Evolutionary conservation across 352 stramenopile species (phyloP).

Genomic region (Phytophthora quininea): DNA sequence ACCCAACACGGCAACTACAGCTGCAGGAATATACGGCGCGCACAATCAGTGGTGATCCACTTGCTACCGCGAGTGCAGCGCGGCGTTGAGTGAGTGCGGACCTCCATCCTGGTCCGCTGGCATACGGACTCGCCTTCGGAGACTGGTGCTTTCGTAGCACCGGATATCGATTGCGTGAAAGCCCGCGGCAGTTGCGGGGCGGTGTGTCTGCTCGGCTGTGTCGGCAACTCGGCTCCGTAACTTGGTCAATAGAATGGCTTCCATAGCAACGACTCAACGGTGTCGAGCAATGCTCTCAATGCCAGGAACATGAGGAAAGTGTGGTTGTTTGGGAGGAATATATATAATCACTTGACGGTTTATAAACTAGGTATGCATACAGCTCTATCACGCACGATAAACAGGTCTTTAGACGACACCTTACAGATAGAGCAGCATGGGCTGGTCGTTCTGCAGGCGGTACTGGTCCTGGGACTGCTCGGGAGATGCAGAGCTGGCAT

Average conservation of each 20-base stretch:
- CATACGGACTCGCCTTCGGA: constrained; percentile 29
- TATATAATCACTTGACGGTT: constrained; percentile 43
- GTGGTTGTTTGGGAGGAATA: constrained; percentile 25
- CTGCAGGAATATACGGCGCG: constrained; percentile 19
- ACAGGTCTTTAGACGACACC: constrained; percentile 14
- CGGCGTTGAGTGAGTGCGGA: constrained; percentile 13
- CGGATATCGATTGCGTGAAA: constrained; percentile 31
- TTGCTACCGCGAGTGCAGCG: constrained; percentile 20
- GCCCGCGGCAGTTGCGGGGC: constrained; percentile 14
- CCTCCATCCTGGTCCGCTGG: constrained; percentile 15
- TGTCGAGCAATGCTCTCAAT: background rate
- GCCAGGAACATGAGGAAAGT: background rate
- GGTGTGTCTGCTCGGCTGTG: constrained; percentile 4
- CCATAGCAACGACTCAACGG: no score
- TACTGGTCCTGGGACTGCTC: constrained; percentile 35
- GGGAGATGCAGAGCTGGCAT: constrained; percentile 4
- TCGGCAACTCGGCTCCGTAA: background rate
- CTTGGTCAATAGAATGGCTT: background rate
- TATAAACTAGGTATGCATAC: constrained; percentile 44
- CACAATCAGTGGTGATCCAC: constrained; percentile 28
- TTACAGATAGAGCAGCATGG: constrained; percentile 43
- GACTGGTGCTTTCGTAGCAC: constrained; percentile 28
- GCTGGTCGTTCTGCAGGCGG: constrained; percentile 37
- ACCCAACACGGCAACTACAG: constrained; percentile 15
- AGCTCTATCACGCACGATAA: constrained; percentile 45